Evolutionary conservation across 345 rosid genomes (phyloP), one percentile per base, ranked within the genome.

Genomic region (Brassica nigra): DNA sequence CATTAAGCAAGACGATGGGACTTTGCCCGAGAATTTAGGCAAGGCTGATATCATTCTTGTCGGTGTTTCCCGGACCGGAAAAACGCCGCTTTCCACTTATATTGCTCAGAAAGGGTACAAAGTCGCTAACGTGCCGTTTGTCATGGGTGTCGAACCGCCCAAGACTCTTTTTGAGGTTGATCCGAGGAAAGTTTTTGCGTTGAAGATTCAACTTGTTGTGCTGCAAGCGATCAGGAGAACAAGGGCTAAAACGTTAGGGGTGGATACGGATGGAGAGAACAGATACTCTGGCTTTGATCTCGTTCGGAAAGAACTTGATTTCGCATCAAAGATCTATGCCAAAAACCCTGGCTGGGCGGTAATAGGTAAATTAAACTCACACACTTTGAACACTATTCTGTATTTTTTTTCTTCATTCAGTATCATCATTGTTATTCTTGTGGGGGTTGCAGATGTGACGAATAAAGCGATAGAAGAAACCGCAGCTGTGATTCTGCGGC

Each of bases 391-490:
- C 36, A 7, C 10, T 8, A 23, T 23, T 23, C 42, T 36, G 42
- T 23, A 36, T 36, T 36, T 8, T 12, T 33, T 2, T 10, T 33
- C 14, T 31, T 64, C 33, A 36, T 28, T 14, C 54, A 44, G 8
- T 61, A 39, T 39, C 12, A 39, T 39, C 47, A 10, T 39, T 9
- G 34, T 61, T 34, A 55, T 49, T n/a, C 6, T 14, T 63, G 65
- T 16, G 16, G 42, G 36, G 36, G 14, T 15, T 80, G 80, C 88
- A 94, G 99, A 92, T 84, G 97, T 92, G 78, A 92, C 97, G 4
- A 95, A 90, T 54, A 95, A 92, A 82, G 97, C 97, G 31, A 88
- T 92, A 70, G 95, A 95, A 87, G 97, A 95, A 88, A 91, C 95
- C 36, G 95, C 94, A 10, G 97, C 97, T 1, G 87, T 91, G 74